Evolutionary conservation across 2,329 filamentous ascomycete genomes (phyloP).

Genomic region (Alternaria brassicae): DNA sequence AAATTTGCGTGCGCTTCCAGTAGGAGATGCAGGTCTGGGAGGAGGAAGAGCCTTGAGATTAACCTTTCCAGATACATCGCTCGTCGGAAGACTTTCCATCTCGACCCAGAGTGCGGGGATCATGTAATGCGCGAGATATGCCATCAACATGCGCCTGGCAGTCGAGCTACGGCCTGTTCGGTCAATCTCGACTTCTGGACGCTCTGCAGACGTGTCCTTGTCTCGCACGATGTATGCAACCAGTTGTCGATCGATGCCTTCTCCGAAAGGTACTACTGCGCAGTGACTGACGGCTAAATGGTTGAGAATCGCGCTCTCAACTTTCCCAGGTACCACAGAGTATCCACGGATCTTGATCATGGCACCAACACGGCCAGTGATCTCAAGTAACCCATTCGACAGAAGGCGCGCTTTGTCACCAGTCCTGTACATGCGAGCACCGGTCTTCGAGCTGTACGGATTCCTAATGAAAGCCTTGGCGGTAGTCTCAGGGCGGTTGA

Average conservation of each 20-base stretch:
- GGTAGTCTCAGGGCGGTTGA: constrained; percentile 80
- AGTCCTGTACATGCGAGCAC: constrained; percentile 75
- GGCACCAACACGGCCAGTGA: constrained; percentile 75
- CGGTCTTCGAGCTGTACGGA: constrained; percentile 65
- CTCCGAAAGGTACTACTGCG: constrained; percentile 75
- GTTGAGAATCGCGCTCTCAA: constrained; percentile 74
- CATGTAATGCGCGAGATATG: constrained; percentile 81
- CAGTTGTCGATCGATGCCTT: constrained; percentile 76
- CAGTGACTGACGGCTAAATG: constrained; percentile 75
- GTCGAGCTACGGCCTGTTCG: constrained; percentile 74
- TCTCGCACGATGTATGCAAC: constrained; percentile 80
- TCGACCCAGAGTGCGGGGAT: constrained; percentile 80
- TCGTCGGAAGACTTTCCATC: constrained; percentile 73
- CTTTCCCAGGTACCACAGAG: constrained; percentile 77
- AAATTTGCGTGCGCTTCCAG: constrained; percentile 55
- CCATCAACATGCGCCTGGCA: constrained; percentile 69
- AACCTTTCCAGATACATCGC: constrained; percentile 80
- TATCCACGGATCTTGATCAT: constrained; percentile 86
- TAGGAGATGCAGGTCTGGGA: constrained; percentile 60
- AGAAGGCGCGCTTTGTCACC: constrained; percentile 74
- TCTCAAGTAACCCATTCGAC: constrained; percentile 72
- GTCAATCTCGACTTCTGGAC: constrained; percentile 70
- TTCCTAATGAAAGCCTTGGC: constrained; percentile 74
- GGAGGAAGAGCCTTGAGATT: constrained; percentile 75
- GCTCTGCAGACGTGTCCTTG: constrained; percentile 63